Percentiles rank a stretch among this genome's conserved stretches.
Evolutionary conservation across 345 rosid genomes (phyloP).

Genomic region (Syzygium aqueum): DNA sequence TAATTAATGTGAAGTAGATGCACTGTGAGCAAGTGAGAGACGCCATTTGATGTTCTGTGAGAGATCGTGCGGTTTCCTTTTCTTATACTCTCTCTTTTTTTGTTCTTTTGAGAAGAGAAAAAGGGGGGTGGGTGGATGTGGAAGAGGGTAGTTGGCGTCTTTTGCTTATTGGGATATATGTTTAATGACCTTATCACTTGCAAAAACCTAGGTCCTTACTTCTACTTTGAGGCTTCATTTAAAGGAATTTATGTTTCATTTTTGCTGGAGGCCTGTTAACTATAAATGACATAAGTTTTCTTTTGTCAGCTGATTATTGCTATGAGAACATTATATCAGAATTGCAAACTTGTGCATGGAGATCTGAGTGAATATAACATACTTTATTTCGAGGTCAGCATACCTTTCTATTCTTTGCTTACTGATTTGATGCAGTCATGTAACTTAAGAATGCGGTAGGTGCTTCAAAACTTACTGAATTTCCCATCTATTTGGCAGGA

Average conservation of each 20-base stretch:
- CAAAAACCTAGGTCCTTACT: background rate
- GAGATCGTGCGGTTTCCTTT: background rate
- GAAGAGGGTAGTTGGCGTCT: background rate
- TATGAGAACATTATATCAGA: constrained; percentile 81
- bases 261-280: background rate
- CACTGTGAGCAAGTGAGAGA: background rate
- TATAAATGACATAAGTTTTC: background rate
- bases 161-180: background rate
- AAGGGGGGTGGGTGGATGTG: background rate
- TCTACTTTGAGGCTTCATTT: background rate
- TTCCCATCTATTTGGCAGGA: constrained; percentile 36
- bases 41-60: background rate
- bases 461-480: background rate
- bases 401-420: background rate
- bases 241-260: background rate
- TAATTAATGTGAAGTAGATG: background rate
- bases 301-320: constrained; percentile 56
- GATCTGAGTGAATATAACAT: constrained; percentile 98
- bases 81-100: background rate
- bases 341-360: constrained; percentile 94
- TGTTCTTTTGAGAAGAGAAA: background rate
- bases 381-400: constrained; percentile 72
- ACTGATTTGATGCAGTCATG: background rate
- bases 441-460: background rate
- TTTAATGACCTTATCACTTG: background rate